phyloP scores from a whole-genome alignment of 192 early-diverging fungal genomes.

The Podila verticillata region DNA sequence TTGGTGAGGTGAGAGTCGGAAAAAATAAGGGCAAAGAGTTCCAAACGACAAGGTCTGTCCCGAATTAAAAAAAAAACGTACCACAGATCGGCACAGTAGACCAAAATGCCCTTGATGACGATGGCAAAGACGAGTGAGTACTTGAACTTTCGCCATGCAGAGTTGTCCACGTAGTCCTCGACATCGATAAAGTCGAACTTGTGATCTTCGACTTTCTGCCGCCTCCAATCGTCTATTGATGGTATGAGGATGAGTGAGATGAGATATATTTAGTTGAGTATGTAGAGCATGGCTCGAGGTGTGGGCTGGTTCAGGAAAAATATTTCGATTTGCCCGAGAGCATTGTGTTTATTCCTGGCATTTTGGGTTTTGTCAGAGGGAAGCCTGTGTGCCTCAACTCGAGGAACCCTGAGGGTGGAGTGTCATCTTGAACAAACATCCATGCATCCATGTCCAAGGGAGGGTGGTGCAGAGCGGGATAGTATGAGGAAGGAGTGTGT shows the following conservation, averaged over 20 bases:
- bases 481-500: background rate
- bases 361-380: too few species aligned
- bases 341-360: too few species aligned
- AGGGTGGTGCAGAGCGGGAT: too few species aligned
- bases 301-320: too few species aligned
- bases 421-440: too few species aligned
- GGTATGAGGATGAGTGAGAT: background rate
- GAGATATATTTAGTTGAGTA: background rate
- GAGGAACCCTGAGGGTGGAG: too few species aligned
- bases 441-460: background rate
- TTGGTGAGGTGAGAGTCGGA: background rate
- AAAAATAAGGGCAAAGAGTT: background rate
- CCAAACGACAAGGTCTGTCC: background rate
- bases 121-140: constrained; percentile 71
- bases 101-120: constrained; percentile 76
- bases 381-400: too few species aligned
- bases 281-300: too few species aligned
- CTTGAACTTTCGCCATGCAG: constrained; percentile 52
- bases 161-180: constrained; percentile 70
- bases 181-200: constrained; percentile 91
- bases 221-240: constrained; percentile 74
- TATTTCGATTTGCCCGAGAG: too few species aligned
- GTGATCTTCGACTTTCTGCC: constrained; percentile 82
- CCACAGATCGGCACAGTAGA: constrained; percentile 87
- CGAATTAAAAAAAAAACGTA: background rate